A percentile compares a stretch with the other conserved stretches of the same genome.
These are phyloP conservation scores for Microcyclospora tardicrescens DNA, from an alignment of 2,329 filamentous ascomycete genomes.

Conservation along the genomic window DNA sequence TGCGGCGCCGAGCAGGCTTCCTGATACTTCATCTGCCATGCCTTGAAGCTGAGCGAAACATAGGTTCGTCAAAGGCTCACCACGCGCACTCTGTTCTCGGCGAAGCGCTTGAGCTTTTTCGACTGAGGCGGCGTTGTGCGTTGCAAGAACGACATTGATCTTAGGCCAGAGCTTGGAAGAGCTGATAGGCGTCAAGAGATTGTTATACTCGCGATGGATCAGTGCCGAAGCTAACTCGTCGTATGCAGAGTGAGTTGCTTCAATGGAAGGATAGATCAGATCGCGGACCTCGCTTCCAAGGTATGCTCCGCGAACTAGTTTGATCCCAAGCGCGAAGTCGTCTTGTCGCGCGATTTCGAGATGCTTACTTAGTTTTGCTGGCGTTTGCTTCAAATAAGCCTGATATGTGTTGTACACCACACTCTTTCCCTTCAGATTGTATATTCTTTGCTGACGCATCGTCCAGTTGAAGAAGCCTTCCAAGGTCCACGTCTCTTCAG, in stretches of 20 bases:
- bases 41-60: slow-evolving; percentile 74
- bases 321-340: slow-evolving; percentile 41
- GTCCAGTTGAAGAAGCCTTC: slow-evolving; percentile 71
- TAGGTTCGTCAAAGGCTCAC: slow-evolving; percentile 34
- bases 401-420: slow-evolving; percentile 60
- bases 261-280: slow-evolving; percentile 41
- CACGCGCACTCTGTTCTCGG: slow-evolving; percentile 29
- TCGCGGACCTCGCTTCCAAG: slow-evolving; percentile 36
- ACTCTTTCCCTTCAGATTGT: slow-evolving; percentile 39
- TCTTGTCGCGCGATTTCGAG: slow-evolving; percentile 33
- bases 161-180: slow-evolving; percentile 25
- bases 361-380: slow-evolving; percentile 31
- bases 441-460: slow-evolving; percentile 56
- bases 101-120: slow-evolving; percentile 38
- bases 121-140: slow-evolving; percentile 69
- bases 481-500: slow-evolving; percentile 70
- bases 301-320: slow-evolving; percentile 46
- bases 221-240: slow-evolving; percentile 57
- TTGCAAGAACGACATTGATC: slow-evolving; percentile 58
- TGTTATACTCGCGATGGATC: slow-evolving; percentile 49
- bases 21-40: slow-evolving; percentile 88
- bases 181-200: slow-evolving; percentile 34
- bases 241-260: slow-evolving; percentile 49
- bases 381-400: slow-evolving; percentile 40
- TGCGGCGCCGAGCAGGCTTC: slow-evolving; percentile 37